These are phyloP conservation scores for Mortierella sp. DNA, from an alignment of 371 early-diverging fungal species.

Conservation along the genomic window DNA sequence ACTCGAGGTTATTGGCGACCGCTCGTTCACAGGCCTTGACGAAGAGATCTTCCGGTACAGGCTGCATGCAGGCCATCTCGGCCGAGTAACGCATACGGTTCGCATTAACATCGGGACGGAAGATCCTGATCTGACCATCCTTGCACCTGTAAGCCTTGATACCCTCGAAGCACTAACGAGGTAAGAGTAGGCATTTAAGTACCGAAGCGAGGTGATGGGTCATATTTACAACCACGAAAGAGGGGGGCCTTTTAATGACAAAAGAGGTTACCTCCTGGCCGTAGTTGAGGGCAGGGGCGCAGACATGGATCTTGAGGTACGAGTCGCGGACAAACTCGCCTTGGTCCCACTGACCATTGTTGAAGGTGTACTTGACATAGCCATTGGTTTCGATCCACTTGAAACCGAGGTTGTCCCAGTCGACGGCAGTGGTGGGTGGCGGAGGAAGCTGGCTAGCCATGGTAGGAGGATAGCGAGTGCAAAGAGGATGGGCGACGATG, in stretches of 20 bases:
- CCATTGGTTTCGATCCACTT: conserved; percentile 72
- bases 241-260: not conserved
- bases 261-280: conserved; percentile 70
- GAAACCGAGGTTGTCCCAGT: conserved; percentile 80
- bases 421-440: conserved; percentile 57
- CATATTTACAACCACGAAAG: not conserved
- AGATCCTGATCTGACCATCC: conserved; percentile 77
- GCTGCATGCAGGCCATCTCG: conserved; percentile 68
- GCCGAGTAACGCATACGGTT: conserved; percentile 73
- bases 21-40: conserved; percentile 69
- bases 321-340: conserved; percentile 67
- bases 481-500: conserved; percentile 1
- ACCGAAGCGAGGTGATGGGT: not conserved
- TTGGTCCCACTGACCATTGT: conserved; percentile 70
- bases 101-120: conserved; percentile 80
- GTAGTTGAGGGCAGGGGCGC: conserved; percentile 75
- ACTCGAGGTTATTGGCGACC: conserved; percentile 75
- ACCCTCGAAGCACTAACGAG: conserved; percentile 78
- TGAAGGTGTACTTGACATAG: conserved; percentile 72
- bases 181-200: not conserved
- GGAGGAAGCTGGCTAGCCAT: conserved; percentile 25
- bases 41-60: conserved; percentile 73
- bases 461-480: not conserved
- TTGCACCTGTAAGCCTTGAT: conserved; percentile 83
- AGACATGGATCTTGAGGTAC: conserved; percentile 61